A percentile compares a stretch with the other conserved stretches of the same genome.
These are phyloP conservation scores for Grammothele lineata DNA, from an alignment of 768 basidiomycete species.

Conservation along the genomic window DNA sequence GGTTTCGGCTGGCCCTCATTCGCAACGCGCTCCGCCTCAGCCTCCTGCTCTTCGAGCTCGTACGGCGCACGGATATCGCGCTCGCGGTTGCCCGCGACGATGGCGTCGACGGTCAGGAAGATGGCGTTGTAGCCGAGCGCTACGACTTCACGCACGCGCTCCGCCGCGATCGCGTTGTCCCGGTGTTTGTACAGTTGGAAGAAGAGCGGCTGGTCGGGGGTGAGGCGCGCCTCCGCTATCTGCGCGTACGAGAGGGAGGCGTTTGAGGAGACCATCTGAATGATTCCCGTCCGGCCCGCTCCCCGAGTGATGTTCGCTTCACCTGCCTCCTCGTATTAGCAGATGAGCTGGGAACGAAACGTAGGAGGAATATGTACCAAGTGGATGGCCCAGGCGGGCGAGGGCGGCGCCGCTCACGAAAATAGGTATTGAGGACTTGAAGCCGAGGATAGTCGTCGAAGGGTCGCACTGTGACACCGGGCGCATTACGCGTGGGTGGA, in stretches of 20 bases:
- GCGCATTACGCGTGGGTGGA: slow-evolving; percentile 78
- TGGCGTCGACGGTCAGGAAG: slow-evolving; percentile 87
- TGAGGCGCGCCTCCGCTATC: slow-evolving; percentile 53
- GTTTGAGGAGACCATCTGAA: slow-evolving; percentile 85
- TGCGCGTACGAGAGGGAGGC: slow-evolving; percentile 63
- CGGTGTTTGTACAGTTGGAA: slow-evolving; percentile 87
- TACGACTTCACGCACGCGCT: slow-evolving; percentile 68
- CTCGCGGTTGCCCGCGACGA: slow-evolving; percentile 80
- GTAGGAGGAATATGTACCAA: slow-evolving; percentile 34
- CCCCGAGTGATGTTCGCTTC: slow-evolving; percentile 80
- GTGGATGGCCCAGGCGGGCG: slow-evolving; percentile 83
- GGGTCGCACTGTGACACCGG: slow-evolving; percentile 60
- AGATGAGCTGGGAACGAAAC: background rate
- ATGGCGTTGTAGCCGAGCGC: slow-evolving; percentile 80
- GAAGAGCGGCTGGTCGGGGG: slow-evolving; percentile 59
- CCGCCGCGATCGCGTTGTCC: slow-evolving; percentile 60
- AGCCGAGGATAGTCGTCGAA: slow-evolving; percentile 72
- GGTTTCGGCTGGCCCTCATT: slow-evolving; percentile 10
- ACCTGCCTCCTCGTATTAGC: too few species aligned
- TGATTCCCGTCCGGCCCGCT: slow-evolving; percentile 58
- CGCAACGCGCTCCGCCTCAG: slow-evolving; percentile 17
- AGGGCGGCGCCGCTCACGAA: slow-evolving; percentile 83
- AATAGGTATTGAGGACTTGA: slow-evolving; percentile 67
- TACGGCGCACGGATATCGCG: slow-evolving; percentile 62
- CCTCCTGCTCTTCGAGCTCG: slow-evolving; percentile 42